Evolutionary conservation across 2,329 filamentous ascomycete genomes (phyloP).

Genomic region (Tolypocladium album): DNA sequence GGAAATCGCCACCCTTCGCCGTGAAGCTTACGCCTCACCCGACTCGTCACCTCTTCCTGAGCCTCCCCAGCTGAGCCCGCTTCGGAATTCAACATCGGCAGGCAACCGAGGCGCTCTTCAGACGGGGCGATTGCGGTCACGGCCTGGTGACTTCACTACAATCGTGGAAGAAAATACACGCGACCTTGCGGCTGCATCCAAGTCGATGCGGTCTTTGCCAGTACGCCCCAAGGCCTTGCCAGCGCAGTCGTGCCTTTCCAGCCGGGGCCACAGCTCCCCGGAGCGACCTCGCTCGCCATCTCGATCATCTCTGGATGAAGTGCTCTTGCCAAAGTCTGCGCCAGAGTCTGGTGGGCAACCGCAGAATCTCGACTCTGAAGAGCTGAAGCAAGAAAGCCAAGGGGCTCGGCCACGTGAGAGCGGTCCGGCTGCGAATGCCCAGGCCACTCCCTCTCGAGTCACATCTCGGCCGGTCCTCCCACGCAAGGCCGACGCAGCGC

Average conservation of each 20-base stretch:
- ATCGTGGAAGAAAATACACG: slow-evolving; percentile 37
- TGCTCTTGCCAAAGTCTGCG: slow-evolving; percentile 15
- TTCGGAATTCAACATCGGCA: slow-evolving; percentile 39
- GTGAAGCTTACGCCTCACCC: slow-evolving; percentile 11
- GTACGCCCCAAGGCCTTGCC: slow-evolving; percentile 1
- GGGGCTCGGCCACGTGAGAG: not conserved
- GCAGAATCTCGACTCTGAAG: not conserved
- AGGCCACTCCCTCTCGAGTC: slow-evolving; percentile 6
- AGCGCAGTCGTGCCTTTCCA: slow-evolving; percentile 2
- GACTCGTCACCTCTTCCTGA: slow-evolving; percentile 35
- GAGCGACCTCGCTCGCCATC: slow-evolving; percentile 15
- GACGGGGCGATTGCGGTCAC: slow-evolving; percentile 12
- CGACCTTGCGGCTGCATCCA: slow-evolving; percentile 24
- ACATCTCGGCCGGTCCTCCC: slow-evolving; percentile 20
- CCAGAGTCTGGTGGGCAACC: slow-evolving; percentile 4
- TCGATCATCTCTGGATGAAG: slow-evolving; percentile 21
- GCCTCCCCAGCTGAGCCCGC: slow-evolving; percentile 37
- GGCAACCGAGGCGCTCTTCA: slow-evolving; percentile 32
- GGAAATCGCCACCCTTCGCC: slow-evolving; percentile 23
- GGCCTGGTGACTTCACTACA: slow-evolving; percentile 31
- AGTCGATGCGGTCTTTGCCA: slow-evolving; percentile 18
- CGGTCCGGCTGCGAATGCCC: slow-evolving; percentile 10
- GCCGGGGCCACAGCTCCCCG: not conserved
- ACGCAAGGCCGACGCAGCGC: slow-evolving; percentile 6
- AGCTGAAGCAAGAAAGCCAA: not conserved